phyloP scores from a whole-genome alignment of 306 rosid species.

The Leucaena leucocephala region DNA sequence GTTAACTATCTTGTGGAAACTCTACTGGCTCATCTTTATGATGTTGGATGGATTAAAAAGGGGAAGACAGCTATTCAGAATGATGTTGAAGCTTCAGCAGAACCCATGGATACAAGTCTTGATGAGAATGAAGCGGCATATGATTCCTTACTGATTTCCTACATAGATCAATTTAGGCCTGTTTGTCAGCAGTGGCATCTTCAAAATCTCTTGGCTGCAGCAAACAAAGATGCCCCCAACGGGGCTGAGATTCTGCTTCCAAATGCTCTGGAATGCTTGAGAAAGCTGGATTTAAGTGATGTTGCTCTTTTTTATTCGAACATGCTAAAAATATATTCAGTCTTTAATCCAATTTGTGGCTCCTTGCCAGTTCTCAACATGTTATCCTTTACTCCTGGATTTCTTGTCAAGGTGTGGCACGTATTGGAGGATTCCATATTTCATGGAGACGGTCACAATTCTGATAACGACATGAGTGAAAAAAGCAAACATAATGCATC shows the following conservation, averaged over 20 bases:
- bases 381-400: slow-evolving; percentile 95
- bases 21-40: slow-evolving; percentile 64
- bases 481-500: slow-evolving; percentile 45
- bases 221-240: slow-evolving; percentile 38
- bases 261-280: slow-evolving; percentile 44
- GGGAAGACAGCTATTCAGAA: slow-evolving; percentile 48
- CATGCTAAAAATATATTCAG: slow-evolving; percentile 71
- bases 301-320: slow-evolving; percentile 76
- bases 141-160: slow-evolving; percentile 56
- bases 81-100: slow-evolving; percentile 46
- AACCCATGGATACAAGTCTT: slow-evolving; percentile 41
- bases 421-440: slow-evolving; percentile 67
- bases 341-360: slow-evolving; percentile 69
- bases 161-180: slow-evolving; percentile 73
- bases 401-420: slow-evolving; percentile 76
- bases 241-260: slow-evolving; percentile 43
- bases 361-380: slow-evolving; percentile 79
- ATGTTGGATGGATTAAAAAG: slow-evolving; percentile 52
- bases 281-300: slow-evolving; percentile 69
- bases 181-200: slow-evolving; percentile 95
- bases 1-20: slow-evolving; percentile 64
- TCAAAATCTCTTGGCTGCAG: slow-evolving; percentile 65
- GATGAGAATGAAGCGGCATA: slow-evolving; percentile 45
- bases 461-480: slow-evolving; percentile 45
- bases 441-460: slow-evolving; percentile 47